These are phyloP conservation scores for Linum usitatissimum DNA, from an alignment of 345 rosid genomes.

Conservation along the genomic window DNA sequence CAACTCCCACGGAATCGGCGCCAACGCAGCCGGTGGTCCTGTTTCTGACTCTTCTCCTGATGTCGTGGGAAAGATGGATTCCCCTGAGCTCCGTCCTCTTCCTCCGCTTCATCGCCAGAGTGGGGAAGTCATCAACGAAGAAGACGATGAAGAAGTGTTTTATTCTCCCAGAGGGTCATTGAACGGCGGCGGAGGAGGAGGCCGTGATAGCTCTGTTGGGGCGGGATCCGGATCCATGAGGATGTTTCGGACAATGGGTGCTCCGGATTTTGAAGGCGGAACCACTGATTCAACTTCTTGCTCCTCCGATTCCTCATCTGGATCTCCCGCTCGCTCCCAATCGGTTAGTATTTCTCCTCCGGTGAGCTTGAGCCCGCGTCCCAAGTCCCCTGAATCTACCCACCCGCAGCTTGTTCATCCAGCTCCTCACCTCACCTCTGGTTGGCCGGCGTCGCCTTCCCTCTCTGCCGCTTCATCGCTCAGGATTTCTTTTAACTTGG, in stretches of 20 bases:
- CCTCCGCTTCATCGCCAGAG: slow-evolving; percentile 57
- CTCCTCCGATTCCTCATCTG: slow-evolving; percentile 53
- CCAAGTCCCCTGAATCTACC: slow-evolving; percentile 37
- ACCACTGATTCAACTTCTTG: slow-evolving; percentile 46
- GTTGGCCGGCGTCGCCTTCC: slow-evolving; percentile 2
- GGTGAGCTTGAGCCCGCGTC: slow-evolving; percentile 42
- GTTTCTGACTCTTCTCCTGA: slow-evolving; percentile 26
- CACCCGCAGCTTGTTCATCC: slow-evolving; percentile 2
- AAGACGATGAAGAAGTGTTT: slow-evolving; percentile 74
- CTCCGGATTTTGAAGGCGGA: slow-evolving; percentile 25
- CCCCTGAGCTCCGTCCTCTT: slow-evolving; percentile 92
- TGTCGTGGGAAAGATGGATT: slow-evolving; percentile 39
- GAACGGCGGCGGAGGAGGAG: slow-evolving; percentile 37
- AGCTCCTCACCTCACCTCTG: slow-evolving; percentile 24
- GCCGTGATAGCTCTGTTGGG: slow-evolving; percentile 23
- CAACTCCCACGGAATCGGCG: slow-evolving; percentile 34
- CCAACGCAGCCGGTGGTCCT: slow-evolving; percentile 2
- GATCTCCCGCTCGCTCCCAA: slow-evolving; percentile 68
- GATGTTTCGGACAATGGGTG: slow-evolving; percentile 28
- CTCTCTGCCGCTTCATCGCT: slow-evolving; percentile 20
- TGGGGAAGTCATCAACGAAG: slow-evolving; percentile 40
- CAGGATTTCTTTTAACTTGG: slow-evolving; percentile 15
- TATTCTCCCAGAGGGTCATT: slow-evolving; percentile 82
- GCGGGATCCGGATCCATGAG: slow-evolving; percentile 69
- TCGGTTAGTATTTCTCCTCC: slow-evolving; percentile 79